Percentiles rank a stretch among this genome's conserved stretches.
phyloP scores from a whole-genome alignment of 148 eudicot genomes.

The Spergularia bocconei region DNA sequence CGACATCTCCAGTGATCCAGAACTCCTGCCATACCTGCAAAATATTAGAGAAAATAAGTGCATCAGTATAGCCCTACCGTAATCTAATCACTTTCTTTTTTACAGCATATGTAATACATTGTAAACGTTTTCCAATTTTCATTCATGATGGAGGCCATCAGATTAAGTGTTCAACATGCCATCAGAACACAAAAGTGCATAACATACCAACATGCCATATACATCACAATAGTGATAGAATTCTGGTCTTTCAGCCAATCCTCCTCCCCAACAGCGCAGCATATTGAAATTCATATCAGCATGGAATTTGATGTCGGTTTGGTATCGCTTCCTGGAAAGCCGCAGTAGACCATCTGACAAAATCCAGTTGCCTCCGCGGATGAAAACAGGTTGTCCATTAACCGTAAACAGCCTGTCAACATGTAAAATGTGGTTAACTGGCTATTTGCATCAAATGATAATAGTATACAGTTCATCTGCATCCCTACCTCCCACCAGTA shows the following conservation, averaged over 20 bases:
- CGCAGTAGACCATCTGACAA: conserved; percentile 93
- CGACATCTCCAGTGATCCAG: conserved; percentile 96
- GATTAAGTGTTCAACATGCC: background rate
- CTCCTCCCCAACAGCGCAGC: conserved; percentile 99
- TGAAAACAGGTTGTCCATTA: conserved; percentile 86
- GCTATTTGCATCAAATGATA: background rate
- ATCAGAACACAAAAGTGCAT: background rate
- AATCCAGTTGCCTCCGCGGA: conserved; percentile 99
- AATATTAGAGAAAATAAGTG: background rate
- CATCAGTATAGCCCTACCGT: background rate
- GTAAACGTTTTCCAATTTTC: background rate
- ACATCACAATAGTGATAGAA: conserved; percentile 90
- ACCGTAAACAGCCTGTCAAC: conserved; percentile 81
- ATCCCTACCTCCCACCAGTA: conserved; percentile 91
- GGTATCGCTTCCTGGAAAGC: conserved; percentile 79
- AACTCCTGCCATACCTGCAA: conserved; percentile 99
- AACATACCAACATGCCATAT: conserved; percentile 81
- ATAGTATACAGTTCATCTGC: conserved; percentile 4
- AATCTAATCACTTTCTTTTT: background rate
- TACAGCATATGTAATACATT: background rate
- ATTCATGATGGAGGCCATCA: background rate
- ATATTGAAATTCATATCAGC: conserved; percentile 99
- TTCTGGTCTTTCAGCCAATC: conserved; percentile 95
- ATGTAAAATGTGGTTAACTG: background rate
- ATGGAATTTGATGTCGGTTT: conserved; percentile 94